Conservation (phyloP, 495 filamentous ascomycete genomes). For the Diplogelasinospora grovesii region DNA sequence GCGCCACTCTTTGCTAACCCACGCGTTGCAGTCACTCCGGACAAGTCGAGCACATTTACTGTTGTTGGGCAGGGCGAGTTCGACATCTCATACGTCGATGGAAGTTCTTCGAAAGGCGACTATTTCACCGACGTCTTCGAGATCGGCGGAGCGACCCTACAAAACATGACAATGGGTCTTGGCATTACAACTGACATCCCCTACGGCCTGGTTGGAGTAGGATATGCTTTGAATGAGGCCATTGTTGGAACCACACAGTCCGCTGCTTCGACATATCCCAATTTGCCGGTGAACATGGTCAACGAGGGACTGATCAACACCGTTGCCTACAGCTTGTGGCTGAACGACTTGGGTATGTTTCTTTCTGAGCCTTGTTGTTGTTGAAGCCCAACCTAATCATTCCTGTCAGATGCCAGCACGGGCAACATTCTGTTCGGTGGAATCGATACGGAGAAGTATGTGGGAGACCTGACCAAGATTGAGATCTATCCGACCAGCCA, state of each 20-base stretch:
- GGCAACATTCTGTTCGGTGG: slow-evolving; percentile 72
- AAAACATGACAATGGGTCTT: slow-evolving; percentile 77
- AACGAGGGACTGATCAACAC: slow-evolving; percentile 67
- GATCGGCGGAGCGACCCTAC: slow-evolving; percentile 60
- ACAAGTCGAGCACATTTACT: slow-evolving; percentile 59
- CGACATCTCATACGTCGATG: slow-evolving; percentile 83
- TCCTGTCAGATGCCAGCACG: slow-evolving; percentile 26
- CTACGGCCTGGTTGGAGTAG: slow-evolving; percentile 82
- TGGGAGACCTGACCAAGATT: slow-evolving; percentile 65
- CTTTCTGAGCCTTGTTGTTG: background rate
- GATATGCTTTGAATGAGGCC: slow-evolving; percentile 74
- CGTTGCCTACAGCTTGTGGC: slow-evolving; percentile 83
- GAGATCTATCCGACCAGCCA: slow-evolving; percentile 45
- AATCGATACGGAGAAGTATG: slow-evolving; percentile 80
- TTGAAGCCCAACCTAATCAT: background rate
- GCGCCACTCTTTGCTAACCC: slow-evolving; percentile 5
- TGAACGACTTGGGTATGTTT: slow-evolving; percentile 61
- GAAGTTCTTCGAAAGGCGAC: slow-evolving; percentile 66
- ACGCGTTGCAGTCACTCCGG: slow-evolving; percentile 49
- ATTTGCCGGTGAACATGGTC: slow-evolving; percentile 72
- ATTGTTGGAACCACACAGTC: slow-evolving; percentile 44
- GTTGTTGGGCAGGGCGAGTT: slow-evolving; percentile 62
- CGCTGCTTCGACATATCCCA: slow-evolving; percentile 53
- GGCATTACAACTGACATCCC: slow-evolving; percentile 62
- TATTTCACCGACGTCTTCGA: slow-evolving; percentile 74